These are phyloP conservation scores for Dendrobium chrysotoxum DNA, from an alignment of 106 monocot species.

Conservation along the genomic window DNA sequence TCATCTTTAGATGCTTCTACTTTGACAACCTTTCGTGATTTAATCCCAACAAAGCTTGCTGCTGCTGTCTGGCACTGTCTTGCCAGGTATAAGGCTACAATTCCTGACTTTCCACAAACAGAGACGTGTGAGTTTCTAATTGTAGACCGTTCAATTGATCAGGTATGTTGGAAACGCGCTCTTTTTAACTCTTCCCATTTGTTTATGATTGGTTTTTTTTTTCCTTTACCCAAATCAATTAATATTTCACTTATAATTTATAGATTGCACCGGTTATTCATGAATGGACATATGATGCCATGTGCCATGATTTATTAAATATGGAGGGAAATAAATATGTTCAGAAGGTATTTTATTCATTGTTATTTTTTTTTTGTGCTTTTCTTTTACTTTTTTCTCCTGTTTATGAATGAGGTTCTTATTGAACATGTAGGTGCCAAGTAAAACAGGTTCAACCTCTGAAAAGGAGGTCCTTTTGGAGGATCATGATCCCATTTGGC, in stretches of 20 bases:
- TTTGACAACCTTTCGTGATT: constrained; percentile 64
- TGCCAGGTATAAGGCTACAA: constrained; percentile 43
- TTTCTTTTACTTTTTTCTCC: neutral
- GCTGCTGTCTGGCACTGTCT: constrained; percentile 75
- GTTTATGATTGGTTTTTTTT: neutral
- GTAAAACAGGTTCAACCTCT: constrained; percentile 49
- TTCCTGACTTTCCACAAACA: constrained; percentile 64
- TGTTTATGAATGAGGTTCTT: neutral
- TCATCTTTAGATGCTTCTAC: constrained; percentile 66
- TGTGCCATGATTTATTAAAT: constrained; percentile 82
- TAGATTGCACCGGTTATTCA: constrained; percentile 91
- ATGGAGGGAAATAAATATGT: constrained; percentile 91
- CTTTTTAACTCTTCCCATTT: neutral
- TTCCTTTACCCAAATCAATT: neutral
- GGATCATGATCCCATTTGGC: constrained; percentile 91
- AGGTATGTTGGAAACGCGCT: constrained; percentile 25
- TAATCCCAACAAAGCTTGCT: constrained; percentile 85
- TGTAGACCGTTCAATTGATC: constrained; percentile 77
- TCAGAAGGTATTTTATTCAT: constrained; percentile 42
- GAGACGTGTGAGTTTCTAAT: constrained; percentile 90
- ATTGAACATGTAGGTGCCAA: constrained; percentile 37
- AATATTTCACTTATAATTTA: neutral
- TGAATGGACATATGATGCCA: constrained; percentile 97
- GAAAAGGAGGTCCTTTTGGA: constrained; percentile 92
- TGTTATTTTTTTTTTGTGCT: neutral